Evolutionary conservation across 176 grass and related monocot species (phyloP).

Genomic region (Triticum aestivum): DNA sequence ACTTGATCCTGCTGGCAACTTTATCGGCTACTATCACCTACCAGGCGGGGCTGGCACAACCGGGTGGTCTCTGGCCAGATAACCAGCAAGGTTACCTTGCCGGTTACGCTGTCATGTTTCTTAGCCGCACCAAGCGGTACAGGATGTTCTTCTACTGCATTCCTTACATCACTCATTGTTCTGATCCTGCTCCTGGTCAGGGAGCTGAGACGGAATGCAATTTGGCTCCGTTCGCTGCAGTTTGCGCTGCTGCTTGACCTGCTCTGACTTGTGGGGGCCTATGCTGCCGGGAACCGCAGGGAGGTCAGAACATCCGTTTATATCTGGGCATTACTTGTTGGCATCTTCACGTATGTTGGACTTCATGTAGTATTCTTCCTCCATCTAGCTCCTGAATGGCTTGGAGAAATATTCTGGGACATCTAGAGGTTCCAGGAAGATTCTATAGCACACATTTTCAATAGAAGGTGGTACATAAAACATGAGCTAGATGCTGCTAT

Average conservation of each 20-base stretch:
- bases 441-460: not conserved
- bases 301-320: constrained; percentile 39
- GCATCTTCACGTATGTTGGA: constrained; percentile 32
- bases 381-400: constrained; percentile 5
- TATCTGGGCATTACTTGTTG: constrained; percentile 43
- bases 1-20: too few species aligned
- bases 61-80: too few species aligned
- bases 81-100: too few species aligned
- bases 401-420: not conserved
- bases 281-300: constrained; percentile 46
- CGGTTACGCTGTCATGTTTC: too few species aligned
- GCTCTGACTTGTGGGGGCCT: constrained; percentile 50
- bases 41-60: too few species aligned
- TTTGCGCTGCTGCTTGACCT: constrained; percentile 29
- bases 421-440: constrained; percentile 6
- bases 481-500: too few species aligned
- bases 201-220: not conserved
- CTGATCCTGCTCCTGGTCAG: too few species aligned
- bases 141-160: too few species aligned
- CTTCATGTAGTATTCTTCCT: constrained; percentile 36
- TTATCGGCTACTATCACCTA: too few species aligned
- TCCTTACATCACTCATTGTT: too few species aligned
- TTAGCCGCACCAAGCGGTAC: too few species aligned
- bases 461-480: not conserved
- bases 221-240: constrained; percentile 46